Evolutionary conservation across 192 early-diverging fungal species (phyloP), one percentile per base, ranked within the genome.

Genomic region (Umbelopsis ramanniana): DNA sequence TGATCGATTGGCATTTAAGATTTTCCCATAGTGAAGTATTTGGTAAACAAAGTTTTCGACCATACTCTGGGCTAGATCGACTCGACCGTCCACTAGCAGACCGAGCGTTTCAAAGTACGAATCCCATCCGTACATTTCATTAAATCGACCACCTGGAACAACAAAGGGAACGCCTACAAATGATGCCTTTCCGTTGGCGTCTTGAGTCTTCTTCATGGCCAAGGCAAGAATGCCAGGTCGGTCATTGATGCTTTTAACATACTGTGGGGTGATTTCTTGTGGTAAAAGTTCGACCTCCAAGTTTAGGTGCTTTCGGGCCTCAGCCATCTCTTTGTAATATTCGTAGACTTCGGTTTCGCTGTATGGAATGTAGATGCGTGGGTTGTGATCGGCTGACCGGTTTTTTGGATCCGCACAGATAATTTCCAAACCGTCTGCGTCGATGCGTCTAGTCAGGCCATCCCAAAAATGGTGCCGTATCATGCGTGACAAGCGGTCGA

Each of bases 101-200:
- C 96, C 98, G 4, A 98, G 81, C 0, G 93, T 85, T 76, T 96
- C 95, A 85, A 98, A 98, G 79, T 97, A 97, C 57, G 88, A 91
- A 79, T 99, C 98, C 98, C 98, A 99, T 0, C 96, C 97, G 79
- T 99, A 99, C 91, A 96, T 97, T 81, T 99, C 98, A 78, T 98
- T 99, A 85, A 98, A 99, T 11, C 98, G 89, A 19, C 98, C 98
- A 15, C 98, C 98, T 0, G 97, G 98, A 0, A 99, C 97, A 17
- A 97, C 94, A 76, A 99, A 99, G 0, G 95, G 95, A 22, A 96
- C 89, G 40, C 92, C 92, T n/a, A 80, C 79, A 55, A 91, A 80
- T 2, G 82, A 81, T 14, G 80, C 69, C 14, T 81, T 71, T 3
- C 85, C 87, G 5, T 57, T 53, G 15, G 48, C 69, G 45, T 81